phyloP scores from a whole-genome alignment of 768 basidiomycete species.

The Mycena albidolilacea region DNA sequence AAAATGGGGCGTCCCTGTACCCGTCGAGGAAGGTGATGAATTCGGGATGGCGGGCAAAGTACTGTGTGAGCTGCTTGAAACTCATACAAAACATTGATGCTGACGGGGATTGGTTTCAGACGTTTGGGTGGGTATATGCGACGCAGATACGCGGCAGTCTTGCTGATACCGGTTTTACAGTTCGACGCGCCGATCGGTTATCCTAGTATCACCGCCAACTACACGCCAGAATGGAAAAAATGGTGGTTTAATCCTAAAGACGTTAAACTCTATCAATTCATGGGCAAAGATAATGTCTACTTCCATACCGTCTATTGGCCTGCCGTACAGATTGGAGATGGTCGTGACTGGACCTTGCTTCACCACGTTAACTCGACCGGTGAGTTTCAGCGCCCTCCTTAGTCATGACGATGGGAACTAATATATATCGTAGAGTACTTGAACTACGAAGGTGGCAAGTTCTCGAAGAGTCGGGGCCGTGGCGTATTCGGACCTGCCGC shows the following conservation, averaged over 20 bases:
- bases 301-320: constrained; percentile 99
- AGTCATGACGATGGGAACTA: neutral
- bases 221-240: constrained; percentile 93
- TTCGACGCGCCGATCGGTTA: constrained; percentile 77
- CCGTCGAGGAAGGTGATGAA: constrained; percentile 80
- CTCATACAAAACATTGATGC: neutral
- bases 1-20: constrained; percentile 96
- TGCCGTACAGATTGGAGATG: constrained; percentile 89
- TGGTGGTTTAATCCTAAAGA: constrained; percentile 98
- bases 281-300: constrained; percentile 99
- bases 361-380: constrained; percentile 97
- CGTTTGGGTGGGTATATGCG: constrained; percentile 84
- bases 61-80: constrained; percentile 77
- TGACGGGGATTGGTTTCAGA: constrained; percentile 60
- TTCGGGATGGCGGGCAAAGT: constrained; percentile 95
- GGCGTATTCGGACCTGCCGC: constrained; percentile 98
- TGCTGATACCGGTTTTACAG: neutral
- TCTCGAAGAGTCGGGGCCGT: constrained; percentile 96
- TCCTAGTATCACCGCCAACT: constrained; percentile 95
- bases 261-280: constrained; percentile 96
- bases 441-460: constrained; percentile 99
- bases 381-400: constrained; percentile 50
- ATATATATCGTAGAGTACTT: constrained; percentile 79
- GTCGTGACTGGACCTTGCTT: constrained; percentile 92
- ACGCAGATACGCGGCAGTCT: neutral